Evolutionary conservation across 2,329 filamentous ascomycete genomes (phyloP).

Genomic region (Cordyceps javanica): DNA sequence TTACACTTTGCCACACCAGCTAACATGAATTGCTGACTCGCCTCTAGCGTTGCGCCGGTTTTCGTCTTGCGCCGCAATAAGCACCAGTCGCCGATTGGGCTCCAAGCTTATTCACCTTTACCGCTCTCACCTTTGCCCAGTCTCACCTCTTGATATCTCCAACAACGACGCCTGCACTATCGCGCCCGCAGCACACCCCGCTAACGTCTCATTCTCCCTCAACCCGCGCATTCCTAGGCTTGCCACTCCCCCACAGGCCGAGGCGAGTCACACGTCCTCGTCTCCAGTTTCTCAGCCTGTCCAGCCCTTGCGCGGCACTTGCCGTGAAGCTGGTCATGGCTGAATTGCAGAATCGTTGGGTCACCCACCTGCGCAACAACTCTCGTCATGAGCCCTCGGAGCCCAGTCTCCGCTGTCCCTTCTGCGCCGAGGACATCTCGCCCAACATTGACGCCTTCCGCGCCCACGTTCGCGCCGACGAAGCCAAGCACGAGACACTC

Average conservation of each 20-base stretch:
- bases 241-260: background rate
- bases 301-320: background rate
- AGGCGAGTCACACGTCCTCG: background rate
- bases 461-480: slow-evolving; percentile 19
- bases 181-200: background rate
- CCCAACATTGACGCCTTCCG: slow-evolving; percentile 21
- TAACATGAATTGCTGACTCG: slow-evolving; percentile 1
- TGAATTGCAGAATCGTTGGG: slow-evolving; percentile 17
- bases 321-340: slow-evolving; percentile 7
- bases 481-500: slow-evolving; percentile 17
- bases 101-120: background rate
- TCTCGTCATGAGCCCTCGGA: slow-evolving; percentile 18
- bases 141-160: background rate
- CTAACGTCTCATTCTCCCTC: background rate
- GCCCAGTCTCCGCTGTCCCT: slow-evolving; percentile 17
- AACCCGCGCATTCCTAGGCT: background rate
- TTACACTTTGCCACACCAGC: background rate
- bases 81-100: background rate
- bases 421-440: slow-evolving; percentile 21
- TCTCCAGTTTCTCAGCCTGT: background rate
- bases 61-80: background rate
- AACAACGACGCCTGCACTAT: background rate
- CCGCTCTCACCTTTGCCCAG: background rate
- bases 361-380: slow-evolving; percentile 20
- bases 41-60: background rate